phyloP scores from a whole-genome alignment of 768 basidiomycete species.

The Tulasnella sp. region DNA sequence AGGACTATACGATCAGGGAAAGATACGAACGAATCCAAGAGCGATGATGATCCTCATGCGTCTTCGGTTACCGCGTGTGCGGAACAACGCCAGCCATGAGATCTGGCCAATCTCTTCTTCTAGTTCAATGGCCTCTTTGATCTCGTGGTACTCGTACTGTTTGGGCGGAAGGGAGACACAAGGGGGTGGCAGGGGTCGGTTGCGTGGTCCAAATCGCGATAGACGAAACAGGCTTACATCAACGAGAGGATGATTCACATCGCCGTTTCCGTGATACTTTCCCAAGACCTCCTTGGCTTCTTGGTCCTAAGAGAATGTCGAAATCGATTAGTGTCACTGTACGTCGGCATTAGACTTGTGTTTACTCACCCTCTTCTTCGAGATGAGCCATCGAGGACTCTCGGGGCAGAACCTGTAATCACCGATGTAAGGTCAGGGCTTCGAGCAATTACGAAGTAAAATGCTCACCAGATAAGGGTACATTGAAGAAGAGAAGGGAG shows the following conservation, averaged over 20 bases:
- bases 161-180: neutral
- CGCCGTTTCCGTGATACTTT: slow-evolving; percentile 64
- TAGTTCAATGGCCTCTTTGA: slow-evolving; percentile 59
- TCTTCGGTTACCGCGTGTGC: slow-evolving; percentile 62
- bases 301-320: slow-evolving; percentile 40
- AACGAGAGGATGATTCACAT: slow-evolving; percentile 57
- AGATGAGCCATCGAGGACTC: slow-evolving; percentile 62
- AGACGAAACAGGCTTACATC: slow-evolving; percentile 41
- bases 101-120: slow-evolving; percentile 54
- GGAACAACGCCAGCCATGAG: slow-evolving; percentile 53
- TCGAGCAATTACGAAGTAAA: neutral
- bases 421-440: neutral
- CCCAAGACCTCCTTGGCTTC: slow-evolving; percentile 60
- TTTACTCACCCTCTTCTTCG: slow-evolving; percentile 39
- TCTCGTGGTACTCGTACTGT: slow-evolving; percentile 42
- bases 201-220: neutral
- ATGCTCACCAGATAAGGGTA: slow-evolving; percentile 46
- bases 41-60: slow-evolving; percentile 62
- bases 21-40: slow-evolving; percentile 4
- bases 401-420: slow-evolving; percentile 52
- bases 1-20: neutral
- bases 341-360: neutral
- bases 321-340: neutral
- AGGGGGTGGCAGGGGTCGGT: neutral
- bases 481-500: slow-evolving; percentile 55